Conservation (phyloP, 257 asterid species). For the Buddleja alternifolia region DNA sequence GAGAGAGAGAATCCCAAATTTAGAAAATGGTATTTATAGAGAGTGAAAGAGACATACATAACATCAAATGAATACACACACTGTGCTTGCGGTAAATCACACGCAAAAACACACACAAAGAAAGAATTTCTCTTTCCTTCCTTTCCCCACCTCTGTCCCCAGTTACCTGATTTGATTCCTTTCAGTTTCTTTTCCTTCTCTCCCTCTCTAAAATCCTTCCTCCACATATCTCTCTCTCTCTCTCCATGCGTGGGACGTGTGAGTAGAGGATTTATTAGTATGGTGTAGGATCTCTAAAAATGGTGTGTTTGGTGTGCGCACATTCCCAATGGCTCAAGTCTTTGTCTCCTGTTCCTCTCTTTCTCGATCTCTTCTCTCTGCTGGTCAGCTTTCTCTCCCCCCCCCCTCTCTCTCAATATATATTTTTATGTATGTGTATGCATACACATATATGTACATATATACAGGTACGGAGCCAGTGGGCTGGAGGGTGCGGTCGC, state of each 20-base stretch:
- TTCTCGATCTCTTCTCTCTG: slow-evolving; percentile 26
- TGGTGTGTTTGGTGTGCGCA: slow-evolving; percentile 33
- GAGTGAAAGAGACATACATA: slow-evolving; percentile 16
- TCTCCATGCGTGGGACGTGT: slow-evolving; percentile 13
- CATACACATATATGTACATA: no score
- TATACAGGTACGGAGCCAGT: no score
- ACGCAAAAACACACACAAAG: slow-evolving; percentile 29
- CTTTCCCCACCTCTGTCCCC: slow-evolving; percentile 25
- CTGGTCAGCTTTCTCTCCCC: slow-evolving; percentile 30
- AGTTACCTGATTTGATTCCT: slow-evolving; percentile 35
- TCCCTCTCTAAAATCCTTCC: slow-evolving; percentile 19
- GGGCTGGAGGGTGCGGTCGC: no score
- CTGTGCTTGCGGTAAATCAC: slow-evolving; percentile 34
- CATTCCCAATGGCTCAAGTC: slow-evolving; percentile 27
- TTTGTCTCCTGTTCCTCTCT: slow-evolving; percentile 24
- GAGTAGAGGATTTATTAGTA: slow-evolving; percentile 41
- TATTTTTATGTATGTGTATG: not conserved
- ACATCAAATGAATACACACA: slow-evolving; percentile 9
- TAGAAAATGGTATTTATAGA: slow-evolving; percentile 1
- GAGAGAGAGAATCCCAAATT: not conserved
- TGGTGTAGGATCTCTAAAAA: slow-evolving; percentile 41
- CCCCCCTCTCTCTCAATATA: slow-evolving; percentile 7
- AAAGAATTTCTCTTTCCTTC: slow-evolving; percentile 25
- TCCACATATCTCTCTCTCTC: slow-evolving; percentile 2
- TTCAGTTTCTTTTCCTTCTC: not conserved